Evolutionary conservation across 1,139 yeast species (phyloP).

Genomic region (Suhomyces yuchorum): DNA sequence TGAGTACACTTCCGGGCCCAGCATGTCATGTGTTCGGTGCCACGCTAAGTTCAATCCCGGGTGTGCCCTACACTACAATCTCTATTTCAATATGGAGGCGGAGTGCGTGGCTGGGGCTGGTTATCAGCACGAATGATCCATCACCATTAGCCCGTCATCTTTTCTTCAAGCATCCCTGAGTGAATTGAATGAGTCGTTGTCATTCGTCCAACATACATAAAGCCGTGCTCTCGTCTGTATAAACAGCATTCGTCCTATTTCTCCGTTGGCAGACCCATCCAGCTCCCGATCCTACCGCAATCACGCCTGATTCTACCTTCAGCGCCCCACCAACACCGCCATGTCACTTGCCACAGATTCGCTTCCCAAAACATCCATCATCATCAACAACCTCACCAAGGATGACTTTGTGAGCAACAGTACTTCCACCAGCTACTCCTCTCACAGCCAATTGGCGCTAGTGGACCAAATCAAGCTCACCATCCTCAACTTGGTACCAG

Average conservation of each 20-base stretch:
- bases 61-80: conserved; percentile 38
- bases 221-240: background rate
- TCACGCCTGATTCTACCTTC: background rate
- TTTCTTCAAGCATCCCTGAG: background rate
- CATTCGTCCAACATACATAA: background rate
- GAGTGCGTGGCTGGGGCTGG: conserved; percentile 5
- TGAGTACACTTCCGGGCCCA: conserved; percentile 24
- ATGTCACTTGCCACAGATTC: conserved; percentile 12
- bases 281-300: background rate
- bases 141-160: background rate
- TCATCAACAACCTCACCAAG: conserved; percentile 37
- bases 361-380: conserved; percentile 35
- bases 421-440: background rate
- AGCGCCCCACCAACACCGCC: background rate
- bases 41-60: conserved; percentile 37
- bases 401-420: conserved; percentile 31
- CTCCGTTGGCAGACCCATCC: background rate
- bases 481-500: conserved; percentile 29
- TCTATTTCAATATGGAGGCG: conserved; percentile 33
- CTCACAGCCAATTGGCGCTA: conserved; percentile 24
- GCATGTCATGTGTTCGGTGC: conserved; percentile 33
- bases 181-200: background rate
- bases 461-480: conserved; percentile 41
- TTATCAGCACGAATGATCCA: background rate
- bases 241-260: background rate